phyloP scores from a whole-genome alignment of 805 yeast species.

The Candida maltosa region DNA sequence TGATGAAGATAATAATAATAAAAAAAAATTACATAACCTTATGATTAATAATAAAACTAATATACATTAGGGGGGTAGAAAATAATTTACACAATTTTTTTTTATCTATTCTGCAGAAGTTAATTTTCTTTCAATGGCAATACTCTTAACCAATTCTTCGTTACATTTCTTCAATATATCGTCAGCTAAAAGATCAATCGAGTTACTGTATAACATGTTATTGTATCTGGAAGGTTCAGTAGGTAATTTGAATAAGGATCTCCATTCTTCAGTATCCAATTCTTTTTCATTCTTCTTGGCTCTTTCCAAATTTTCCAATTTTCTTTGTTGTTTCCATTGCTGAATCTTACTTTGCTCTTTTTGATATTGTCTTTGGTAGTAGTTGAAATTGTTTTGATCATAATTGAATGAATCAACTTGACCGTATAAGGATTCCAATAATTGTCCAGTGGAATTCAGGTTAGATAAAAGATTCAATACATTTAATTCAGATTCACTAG shows the following conservation, averaged over 20 bases:
- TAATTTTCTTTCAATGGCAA: conserved; percentile 55
- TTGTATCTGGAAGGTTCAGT: conserved; percentile 74
- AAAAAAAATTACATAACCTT: too few relatives aligned
- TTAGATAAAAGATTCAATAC: conserved; percentile 40
- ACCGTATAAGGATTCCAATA: conserved; percentile 61
- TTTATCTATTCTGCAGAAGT: too few relatives aligned
- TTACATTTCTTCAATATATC: conserved; percentile 71
- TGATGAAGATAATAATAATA: too few relatives aligned
- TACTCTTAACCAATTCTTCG: conserved; percentile 60
- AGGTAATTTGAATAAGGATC: conserved; percentile 60
- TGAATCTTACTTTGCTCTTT: conserved; percentile 67
- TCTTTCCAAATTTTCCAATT: conserved; percentile 61
- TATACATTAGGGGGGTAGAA: too few relatives aligned
- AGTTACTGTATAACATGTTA: conserved; percentile 63
- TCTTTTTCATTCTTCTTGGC: conserved; percentile 55
- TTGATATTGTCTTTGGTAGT: conserved; percentile 71
- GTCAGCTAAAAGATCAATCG: conserved; percentile 66
- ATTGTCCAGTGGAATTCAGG: conserved; percentile 42
- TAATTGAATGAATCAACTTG: conserved; percentile 73
- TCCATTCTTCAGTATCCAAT: conserved; percentile 64
- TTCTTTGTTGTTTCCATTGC: conserved; percentile 72
- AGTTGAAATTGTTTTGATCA: conserved; percentile 77
- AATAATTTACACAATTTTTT: too few relatives aligned
- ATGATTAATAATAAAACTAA: too few relatives aligned
- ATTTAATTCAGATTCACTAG: conserved; percentile 27